Evolutionary conservation across 2,329 filamentous ascomycete species (phyloP), one percentile per base, ranked within the genome.

Genomic region (Diaporthe nobilis): DNA sequence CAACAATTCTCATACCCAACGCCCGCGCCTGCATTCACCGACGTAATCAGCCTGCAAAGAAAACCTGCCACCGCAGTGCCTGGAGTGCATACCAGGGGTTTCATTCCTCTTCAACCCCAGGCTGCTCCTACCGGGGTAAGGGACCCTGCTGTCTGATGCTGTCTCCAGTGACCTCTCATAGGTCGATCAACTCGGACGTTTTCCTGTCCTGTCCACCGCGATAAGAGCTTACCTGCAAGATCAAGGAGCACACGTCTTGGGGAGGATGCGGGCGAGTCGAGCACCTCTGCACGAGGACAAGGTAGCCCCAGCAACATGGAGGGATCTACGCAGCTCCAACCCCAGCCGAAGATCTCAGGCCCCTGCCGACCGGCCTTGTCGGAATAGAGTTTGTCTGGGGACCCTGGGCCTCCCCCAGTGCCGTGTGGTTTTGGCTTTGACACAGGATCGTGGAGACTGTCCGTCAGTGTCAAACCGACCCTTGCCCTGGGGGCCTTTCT

Each of bases 321-420:
- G 42, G 61, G 28, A 49, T 67, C 61, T 49, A 34, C 65, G 65
- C 47, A 53, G 44, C 31, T 68, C 47, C 63, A 25, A 39, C 65
- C 65, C 63, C 65, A 28, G 65, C 47, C 47, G 65, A 53, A 51
- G 65, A 68, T 68, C 65, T 39, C 22, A 53, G 4, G 15, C 31
- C 65, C 65, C 47, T 68, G 47, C 47, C 34, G 9, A 17, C 47
- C 34, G 37, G 65, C 49, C 65, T 12, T 42, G 65, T 65, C 34
- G 49, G 70, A 74, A 67, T 76, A 71, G 63, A 71, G 65, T 76
- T 76, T 22, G 49, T 2, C 72, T 71, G 39, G 72, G 75, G 63
- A 22, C 63, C 75, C 71, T 55, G 25, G 65, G 7, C 47, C 31
- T 42, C 20, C 65, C 47, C 47, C 37, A 31, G 15, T 31, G 61